Conservation (phyloP, 2,329 filamentous ascomycete genomes). For the Hypoxylon sp. region DNA sequence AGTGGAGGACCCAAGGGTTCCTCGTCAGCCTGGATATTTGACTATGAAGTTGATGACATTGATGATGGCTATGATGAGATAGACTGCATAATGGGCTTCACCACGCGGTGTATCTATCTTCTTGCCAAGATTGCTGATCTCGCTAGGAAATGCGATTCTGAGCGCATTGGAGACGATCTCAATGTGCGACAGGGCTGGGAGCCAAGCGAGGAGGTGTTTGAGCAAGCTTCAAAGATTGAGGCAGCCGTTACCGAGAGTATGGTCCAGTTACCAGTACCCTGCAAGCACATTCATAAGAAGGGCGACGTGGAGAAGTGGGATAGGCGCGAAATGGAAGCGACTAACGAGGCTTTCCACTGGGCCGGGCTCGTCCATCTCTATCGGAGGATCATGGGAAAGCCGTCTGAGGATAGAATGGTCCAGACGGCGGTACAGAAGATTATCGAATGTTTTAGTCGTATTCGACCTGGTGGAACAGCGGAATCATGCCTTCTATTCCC, state of each 20-base stretch:
- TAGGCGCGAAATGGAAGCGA: constrained; percentile 75
- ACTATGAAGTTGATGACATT: constrained; percentile 65
- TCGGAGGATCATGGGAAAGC: constrained; percentile 77
- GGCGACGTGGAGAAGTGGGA: constrained; percentile 71
- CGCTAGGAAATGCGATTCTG: constrained; percentile 75
- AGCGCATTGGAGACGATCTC: constrained; percentile 70
- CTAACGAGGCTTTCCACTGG: constrained; percentile 85
- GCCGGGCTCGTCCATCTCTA: constrained; percentile 83
- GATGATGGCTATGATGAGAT: constrained; percentile 75
- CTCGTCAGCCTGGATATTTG: constrained; percentile 66
- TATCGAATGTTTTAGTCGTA: constrained; percentile 71
- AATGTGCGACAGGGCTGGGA: constrained; percentile 69
- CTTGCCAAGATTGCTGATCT: constrained; percentile 81
- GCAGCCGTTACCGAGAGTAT: constrained; percentile 72
- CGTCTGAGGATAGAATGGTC: constrained; percentile 70
- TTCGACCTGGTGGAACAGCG: constrained; percentile 76
- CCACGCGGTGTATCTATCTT: constrained; percentile 77
- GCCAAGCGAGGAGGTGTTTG: constrained; percentile 68
- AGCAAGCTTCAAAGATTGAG: constrained; percentile 72
- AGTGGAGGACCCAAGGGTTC: constrained; percentile 71
- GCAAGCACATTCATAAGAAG: constrained; percentile 63
- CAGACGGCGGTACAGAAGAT: constrained; percentile 75
- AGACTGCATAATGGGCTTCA: constrained; percentile 86
- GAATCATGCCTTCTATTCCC: constrained; percentile 84
- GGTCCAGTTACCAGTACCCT: constrained; percentile 59